Evolutionary conservation across 1,284 basidiomycete genomes (phyloP), one percentile per base, ranked within the genome.

Genomic region (Moesziomyces sp.): DNA sequence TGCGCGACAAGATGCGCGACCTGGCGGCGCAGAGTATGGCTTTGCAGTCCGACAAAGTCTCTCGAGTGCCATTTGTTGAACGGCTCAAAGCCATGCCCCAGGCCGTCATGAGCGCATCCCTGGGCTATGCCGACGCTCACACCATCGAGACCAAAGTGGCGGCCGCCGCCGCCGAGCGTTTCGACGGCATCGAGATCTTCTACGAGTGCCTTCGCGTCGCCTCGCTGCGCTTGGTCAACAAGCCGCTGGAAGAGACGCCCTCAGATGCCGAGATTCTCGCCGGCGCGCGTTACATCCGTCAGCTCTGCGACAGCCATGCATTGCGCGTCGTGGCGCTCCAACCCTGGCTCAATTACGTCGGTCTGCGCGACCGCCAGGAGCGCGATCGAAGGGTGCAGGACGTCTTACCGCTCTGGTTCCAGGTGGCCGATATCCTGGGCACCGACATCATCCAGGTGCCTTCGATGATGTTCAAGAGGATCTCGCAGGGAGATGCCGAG

Each of bases 381-480:
- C 52, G 43, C 28, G 52, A 53, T 46, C 52, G 52, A 45, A 9
- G 52, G 13, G 42, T 53, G 11, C 42, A 35, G 28, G 26, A 53
- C 5, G 52, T 53, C 6, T 30, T 53, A n/a, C 52, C 52, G 23
- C 43, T 53, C 52, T 53, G 52, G 52, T 53, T 53, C 52, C 43
- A 53, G 23, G 40, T 59, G 5, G 14, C 55, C 18, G 52, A 76
- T 46, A 74, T 76, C 51, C 38, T 63, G 6, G 60, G 54, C 21
- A 63, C 60, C 16, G 60, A 63, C 24, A 19, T 63, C 13, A 63
- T 63, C 24, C 60, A 63, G 49, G 45, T 63, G n/a, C 53, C 60
- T 7, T 50, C 47, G 28, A 54, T 44, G 24, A 63, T 63, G 60
- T 63, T 63, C 35, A 53, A 53, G 38, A 53, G 33, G 43, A 53